Evolutionary conservation across 495 filamentous ascomycete genomes (phyloP), one percentile per base, ranked within the genome.

Genomic region (Podospora pseudocomata): DNA sequence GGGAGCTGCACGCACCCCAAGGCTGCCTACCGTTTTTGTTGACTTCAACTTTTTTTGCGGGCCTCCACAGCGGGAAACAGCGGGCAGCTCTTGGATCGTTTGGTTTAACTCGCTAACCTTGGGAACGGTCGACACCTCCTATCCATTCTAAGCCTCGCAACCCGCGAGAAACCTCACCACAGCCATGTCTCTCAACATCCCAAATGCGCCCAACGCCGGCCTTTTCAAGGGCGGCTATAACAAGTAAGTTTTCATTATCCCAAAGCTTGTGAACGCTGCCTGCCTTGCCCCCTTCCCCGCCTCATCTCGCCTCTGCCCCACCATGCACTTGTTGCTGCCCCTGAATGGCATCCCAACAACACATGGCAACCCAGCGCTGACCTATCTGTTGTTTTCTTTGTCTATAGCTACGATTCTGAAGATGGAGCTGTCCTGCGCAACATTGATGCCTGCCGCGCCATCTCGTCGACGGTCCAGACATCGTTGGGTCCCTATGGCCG

Each of bases 381-480:
- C 39, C 39, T 13, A 3, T 49, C 39, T 49, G 39, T 49, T 58
- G 28, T 23, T 11, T 64, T 20, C 18, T 69, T 57, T 30, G 11
- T 27, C 63, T 70, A 69, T 70, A 98, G 96, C 84, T 96, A 98
- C 80, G 93, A 97, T 73, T 87, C 94, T 67, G 96, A 99, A 88
- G 96, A 99, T 91, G 96, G 95, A 72, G 96, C 96, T 72, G 95
- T 99, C 64, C 86, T 98, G 63, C 92, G 96, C 73, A 99, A 98
- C 80, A 98, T 99, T 80, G 96, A 99, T 80, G 96, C 96, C 78
- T 98, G 94, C 84, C 89, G 92, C 73, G 92, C 96, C 58, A 98
- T 99, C 79, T 88, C 96, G 16, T 88, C 89, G 70, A 99, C 96
- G 60, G 96, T 99, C 34, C 92, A 96, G 83, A 97, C 96, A 62